These are phyloP conservation scores for Russula compacta DNA, from an alignment of 768 basidiomycete genomes.

Conservation along the genomic window DNA sequence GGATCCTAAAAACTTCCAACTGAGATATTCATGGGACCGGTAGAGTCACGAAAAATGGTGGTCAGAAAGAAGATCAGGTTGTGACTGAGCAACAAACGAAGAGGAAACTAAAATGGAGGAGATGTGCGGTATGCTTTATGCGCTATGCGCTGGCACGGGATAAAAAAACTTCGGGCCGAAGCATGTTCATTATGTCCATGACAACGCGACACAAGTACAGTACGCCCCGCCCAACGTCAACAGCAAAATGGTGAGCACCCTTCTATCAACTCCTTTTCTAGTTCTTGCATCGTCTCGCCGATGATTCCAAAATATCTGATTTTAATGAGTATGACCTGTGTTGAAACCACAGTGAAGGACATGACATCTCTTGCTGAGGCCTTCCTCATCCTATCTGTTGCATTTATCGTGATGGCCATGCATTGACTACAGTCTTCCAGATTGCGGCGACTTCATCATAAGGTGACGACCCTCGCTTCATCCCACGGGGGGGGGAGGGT, in stretches of 20 bases:
- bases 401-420: neutral
- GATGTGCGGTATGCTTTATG: neutral
- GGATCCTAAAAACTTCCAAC: neutral
- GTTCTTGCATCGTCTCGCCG: neutral
- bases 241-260: constrained; percentile 1
- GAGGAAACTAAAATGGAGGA: neutral
- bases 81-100: neutral
- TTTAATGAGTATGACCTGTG: constrained; percentile 28
- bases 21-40: too few relatives aligned
- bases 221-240: neutral
- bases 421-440: neutral
- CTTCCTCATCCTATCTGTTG: neutral
- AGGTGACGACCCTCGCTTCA: neutral
- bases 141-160: too few relatives aligned
- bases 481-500: neutral
- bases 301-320: constrained; percentile 26
- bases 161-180: too few relatives aligned
- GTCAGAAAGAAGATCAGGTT: too few relatives aligned
- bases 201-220: too few relatives aligned
- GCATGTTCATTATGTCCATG: too few relatives aligned
- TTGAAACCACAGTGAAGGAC: constrained; percentile 20
- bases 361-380: constrained; percentile 12
- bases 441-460: neutral
- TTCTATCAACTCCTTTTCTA: neutral
- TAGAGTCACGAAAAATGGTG: too few relatives aligned